Evolutionary conservation across 1,284 basidiomycete species (phyloP).

Genomic region (Cystobasidium sp.): DNA sequence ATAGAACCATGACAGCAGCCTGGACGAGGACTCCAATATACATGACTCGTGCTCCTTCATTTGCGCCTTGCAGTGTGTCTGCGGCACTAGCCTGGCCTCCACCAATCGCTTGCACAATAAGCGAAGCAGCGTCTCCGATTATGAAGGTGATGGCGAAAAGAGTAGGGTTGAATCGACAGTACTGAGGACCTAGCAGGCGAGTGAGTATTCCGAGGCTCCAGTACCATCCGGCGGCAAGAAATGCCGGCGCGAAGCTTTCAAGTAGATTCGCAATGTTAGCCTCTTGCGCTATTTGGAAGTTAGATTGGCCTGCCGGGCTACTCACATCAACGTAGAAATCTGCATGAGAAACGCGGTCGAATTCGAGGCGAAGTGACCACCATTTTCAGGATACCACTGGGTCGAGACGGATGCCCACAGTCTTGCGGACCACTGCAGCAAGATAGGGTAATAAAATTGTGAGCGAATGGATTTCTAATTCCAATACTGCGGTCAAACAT

Average conservation of each 20-base stretch:
- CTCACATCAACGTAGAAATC: slow-evolving; percentile 38
- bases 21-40: slow-evolving; percentile 66
- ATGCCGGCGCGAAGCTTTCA: slow-evolving; percentile 27
- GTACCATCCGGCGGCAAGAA: slow-evolving; percentile 55
- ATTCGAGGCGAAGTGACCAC: slow-evolving; percentile 26
- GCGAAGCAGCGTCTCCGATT: slow-evolving; percentile 57
- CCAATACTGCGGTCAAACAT: neutral
- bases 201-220: slow-evolving; percentile 64
- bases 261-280: neutral
- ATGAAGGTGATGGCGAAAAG: slow-evolving; percentile 47
- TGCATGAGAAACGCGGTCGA: slow-evolving; percentile 37
- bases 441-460: neutral
- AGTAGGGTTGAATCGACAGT: slow-evolving; percentile 60
- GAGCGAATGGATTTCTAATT: neutral
- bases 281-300: too few relatives aligned
- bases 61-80: slow-evolving; percentile 19
- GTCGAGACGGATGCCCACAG: slow-evolving; percentile 30
- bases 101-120: slow-evolving; percentile 65
- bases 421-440: slow-evolving; percentile 27
- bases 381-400: slow-evolving; percentile 19
- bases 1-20: slow-evolving; percentile 60
- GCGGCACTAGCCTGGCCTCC: slow-evolving; percentile 63
- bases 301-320: neutral
- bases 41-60: slow-evolving; percentile 61
- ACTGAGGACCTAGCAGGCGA: slow-evolving; percentile 60